Conservation (phyloP, 2,329 filamentous ascomycete species). For the Alternaria panax region DNA sequence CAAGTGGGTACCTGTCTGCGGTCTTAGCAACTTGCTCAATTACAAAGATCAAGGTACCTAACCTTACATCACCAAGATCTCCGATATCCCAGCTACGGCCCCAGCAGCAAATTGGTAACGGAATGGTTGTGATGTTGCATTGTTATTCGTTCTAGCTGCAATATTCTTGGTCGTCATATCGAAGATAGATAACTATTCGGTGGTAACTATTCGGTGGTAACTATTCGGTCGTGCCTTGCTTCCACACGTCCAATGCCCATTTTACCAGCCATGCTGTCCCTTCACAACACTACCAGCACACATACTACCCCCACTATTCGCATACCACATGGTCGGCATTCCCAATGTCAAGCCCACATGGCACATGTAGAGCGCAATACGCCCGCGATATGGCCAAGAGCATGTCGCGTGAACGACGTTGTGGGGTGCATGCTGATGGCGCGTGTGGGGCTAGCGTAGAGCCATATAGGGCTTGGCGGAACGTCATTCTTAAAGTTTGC, state of each 20-base stretch:
- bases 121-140: conserved; percentile 30
- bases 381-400: not conserved
- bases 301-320: not conserved
- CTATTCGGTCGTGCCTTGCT: not conserved
- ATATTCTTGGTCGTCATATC: not conserved
- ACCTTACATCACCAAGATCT: conserved; percentile 39
- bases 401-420: conserved; percentile 3
- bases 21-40: conserved; percentile 26
- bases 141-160: not conserved
- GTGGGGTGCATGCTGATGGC: conserved; percentile 2
- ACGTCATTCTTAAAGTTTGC: not conserved
- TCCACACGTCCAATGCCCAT: not conserved
- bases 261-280: not conserved
- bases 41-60: not conserved
- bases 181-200: not conserved
- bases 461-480: not conserved
- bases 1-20: conserved; percentile 43
- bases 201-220: not conserved
- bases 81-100: conserved; percentile 22
- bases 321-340: not conserved
- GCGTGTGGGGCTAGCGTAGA: conserved; percentile 36
- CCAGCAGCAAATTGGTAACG: conserved; percentile 40
- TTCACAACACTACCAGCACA: not conserved
- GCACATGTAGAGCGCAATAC: conserved; percentile 2
- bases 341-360: conserved; percentile 8